Base-by-base conservation (phyloP, 73 alveolate genomes). In the Paramecium octaurelia region DNA sequence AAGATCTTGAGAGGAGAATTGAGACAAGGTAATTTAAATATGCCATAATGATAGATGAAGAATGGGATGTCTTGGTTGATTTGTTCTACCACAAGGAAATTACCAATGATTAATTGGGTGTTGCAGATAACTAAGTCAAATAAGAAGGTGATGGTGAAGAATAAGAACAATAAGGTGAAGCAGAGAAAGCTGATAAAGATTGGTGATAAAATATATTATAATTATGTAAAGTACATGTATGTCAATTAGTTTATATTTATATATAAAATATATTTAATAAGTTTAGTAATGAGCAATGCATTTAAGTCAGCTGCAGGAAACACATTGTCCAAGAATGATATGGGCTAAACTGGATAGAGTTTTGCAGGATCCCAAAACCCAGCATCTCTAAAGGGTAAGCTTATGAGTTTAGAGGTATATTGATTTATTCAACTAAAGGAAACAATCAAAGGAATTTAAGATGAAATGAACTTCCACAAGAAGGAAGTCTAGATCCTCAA, bases 381-480 rank as follows among this genome's bases (percentile, higher is more conserved):
- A 11, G 99, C 98, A 46, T 95, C 98, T 31, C 43, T 93, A 18
- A 93, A 93, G 75, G 96, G 96, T 38, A 93, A 93, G 92, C 93
- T 93, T 36, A 75, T 93, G 92, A 80, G 93, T 38, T 77, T 93
- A 80, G 96, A 93, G 68, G 92, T 84, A 60, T 6, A 46, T 18
- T 31, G 14, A 48, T 27, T 1, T 24, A 42, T 6, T 8, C 7
- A 4, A 59, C 34, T 36, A 35, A 12, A 95, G 97, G 99, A 97
- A 89, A 96, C 93, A 95, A 95, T 97, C 34, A 96, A 95, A 92
- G 92, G 93, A 85, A 93, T 98, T 34, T 96, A 95, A 29, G 99
- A 98, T 58, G 99, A 98, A 77, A 95, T 98, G 95, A 97, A 97
- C 80, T 96, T 93, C 85, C 99, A 98, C 8, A 98, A 98, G 92